Base-by-base conservation (phyloP, 108 stramenopile species). In the Hondaea fermentalgiana region DNA sequence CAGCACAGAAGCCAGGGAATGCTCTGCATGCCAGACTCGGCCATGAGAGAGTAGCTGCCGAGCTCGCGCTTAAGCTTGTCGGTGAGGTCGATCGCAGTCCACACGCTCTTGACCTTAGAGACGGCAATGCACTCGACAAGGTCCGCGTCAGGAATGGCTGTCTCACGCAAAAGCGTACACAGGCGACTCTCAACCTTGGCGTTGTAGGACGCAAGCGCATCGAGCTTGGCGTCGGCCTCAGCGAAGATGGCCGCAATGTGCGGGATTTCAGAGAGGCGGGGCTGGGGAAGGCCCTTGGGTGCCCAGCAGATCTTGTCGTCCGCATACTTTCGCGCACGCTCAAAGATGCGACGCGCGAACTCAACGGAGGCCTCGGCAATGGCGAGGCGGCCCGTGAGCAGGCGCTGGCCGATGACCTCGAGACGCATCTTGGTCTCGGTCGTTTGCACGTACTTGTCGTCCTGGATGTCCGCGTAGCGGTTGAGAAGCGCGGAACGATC, bases 331-430 rank as follows among this genome's bases (percentile, higher is more conserved):
- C 76, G 53, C 2, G 91, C 89, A 28, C 29, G 19, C 42, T 60
- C 58, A 51, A 90, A 91, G 60, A 91, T 42, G 35, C 51, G 69
- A n/a, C 69, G 21, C n/a, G 89, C 42, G 72, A 87, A 91, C 55
- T 87, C 89, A 17, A 89, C 44, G 4, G 89, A 89, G 10, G 89
- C 89, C 87, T 91, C 88, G 25, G 89, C 91, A 17, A 91, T 89
- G 17, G 91, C 91, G 28, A 91, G 58, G 44, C 91, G 87, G 53
- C 91, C 91, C 16, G 91, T 91, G 64, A 88, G 89, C 23, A 91
- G 87, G 5, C 91, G 89, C 87, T 91, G 91, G 21, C 91, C 91
- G 49, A 91, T 89, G 55, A 91, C 89, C 43, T 91, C 89, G 87
- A 90, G 76, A 60, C 90, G 87, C 90, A 91, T 91, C 28, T 47